Base-by-base conservation (phyloP, 2,329 filamentous ascomycete species). In the Trichoderma koningiopsis region DNA sequence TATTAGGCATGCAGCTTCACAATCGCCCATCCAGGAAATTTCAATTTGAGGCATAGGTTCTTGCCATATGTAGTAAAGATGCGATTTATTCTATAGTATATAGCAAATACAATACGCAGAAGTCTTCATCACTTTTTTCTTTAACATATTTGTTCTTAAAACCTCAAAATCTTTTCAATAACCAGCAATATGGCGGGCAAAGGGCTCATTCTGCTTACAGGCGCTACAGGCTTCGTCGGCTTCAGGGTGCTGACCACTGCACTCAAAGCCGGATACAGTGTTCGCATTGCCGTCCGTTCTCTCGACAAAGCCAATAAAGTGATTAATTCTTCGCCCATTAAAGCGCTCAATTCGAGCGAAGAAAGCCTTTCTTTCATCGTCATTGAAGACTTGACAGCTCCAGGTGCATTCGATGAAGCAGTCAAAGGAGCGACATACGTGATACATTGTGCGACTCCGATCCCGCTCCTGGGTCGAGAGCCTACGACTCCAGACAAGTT, bases 361-460 rank as follows among this genome's bases (percentile, higher is more conserved):
- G 61, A 56, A 19, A 31, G 31, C 4, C 35, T 64, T 1, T 64
- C 61, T 2, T 29, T 43, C 24, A 35, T 16, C 5, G 33, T 64
- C 10, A 33, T 64, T 2, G 49, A 31, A 13, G 52, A 64, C 31
- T 43, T 64, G 49, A 35, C 53, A 11, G 49, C 19, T 19, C 11
- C 61, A 7, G 61, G 61, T 5, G 61, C 61, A 24, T 56, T 64
- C 7, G 52, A 64, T n/a, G 61, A 64, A 40, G 61, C 61, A 40
- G 49, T 64, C 61, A 64, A 56, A 35, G 61, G 49, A 64, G 61
- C 61, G 4, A 31, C 49, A 0, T 55, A 64, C 16, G 61, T 64
- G 22, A 64, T 64, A 7, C 61, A 64, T 52, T 64, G 61, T n/a
- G 61, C 61, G 8, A 56, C 49, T 56, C 61, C 61, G 16, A 56